Conservation (phyloP, 2,329 filamentous ascomycete species). For the Aspergillus thermomutatus region DNA sequence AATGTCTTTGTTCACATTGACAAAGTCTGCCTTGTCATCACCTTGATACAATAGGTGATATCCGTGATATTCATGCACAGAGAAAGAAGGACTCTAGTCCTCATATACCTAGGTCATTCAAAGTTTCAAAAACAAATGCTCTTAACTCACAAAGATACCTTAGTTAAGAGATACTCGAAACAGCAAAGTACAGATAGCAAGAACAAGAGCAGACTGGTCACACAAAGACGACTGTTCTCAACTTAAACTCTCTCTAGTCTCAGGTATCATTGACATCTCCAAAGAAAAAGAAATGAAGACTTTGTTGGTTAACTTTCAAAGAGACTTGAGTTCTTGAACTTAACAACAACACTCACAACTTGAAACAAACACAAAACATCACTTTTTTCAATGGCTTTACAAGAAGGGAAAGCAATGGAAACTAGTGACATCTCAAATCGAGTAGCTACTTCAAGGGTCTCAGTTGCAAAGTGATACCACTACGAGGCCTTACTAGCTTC, state of each 20-base stretch:
- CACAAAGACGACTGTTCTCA: neutral
- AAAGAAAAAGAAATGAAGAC: neutral
- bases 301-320: neutral
- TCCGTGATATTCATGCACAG: neutral
- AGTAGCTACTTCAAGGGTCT: too few relatives aligned
- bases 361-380: neutral
- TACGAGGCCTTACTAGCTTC: too few relatives aligned
- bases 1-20: neutral
- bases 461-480: too few relatives aligned
- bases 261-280: neutral
- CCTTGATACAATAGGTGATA: neutral
- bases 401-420: neutral
- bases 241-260: neutral
- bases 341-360: neutral
- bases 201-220: neutral
- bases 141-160: too few relatives aligned
- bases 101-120: neutral
- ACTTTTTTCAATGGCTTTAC: neutral
- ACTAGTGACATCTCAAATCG: neutral
- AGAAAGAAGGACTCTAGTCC: neutral
- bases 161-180: neutral
- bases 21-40: neutral
- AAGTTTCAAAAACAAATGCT: neutral
- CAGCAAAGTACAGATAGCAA: neutral
- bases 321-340: neutral